phyloP scores from a whole-genome alignment of 768 basidiomycete genomes.

The Suillus subalutaceus region DNA sequence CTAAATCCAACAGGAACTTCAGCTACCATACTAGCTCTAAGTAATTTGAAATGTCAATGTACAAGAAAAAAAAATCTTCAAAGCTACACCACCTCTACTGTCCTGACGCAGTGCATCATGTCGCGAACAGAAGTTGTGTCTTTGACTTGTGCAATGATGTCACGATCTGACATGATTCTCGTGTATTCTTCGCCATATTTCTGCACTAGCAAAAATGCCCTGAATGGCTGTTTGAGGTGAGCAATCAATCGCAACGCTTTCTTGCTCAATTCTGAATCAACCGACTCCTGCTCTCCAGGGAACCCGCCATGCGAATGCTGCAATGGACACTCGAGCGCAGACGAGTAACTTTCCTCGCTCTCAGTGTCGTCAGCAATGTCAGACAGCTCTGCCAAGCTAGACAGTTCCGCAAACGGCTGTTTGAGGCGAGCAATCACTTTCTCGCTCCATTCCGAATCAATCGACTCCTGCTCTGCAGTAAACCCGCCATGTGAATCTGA shows the following conservation, averaged over 20 bases:
- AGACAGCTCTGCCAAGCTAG: no score
- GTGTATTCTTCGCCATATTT: neutral
- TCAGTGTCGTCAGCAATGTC: no score
- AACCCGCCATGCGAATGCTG: neutral
- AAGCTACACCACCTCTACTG: neutral
- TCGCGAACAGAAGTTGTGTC: neutral
- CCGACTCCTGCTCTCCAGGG: neutral
- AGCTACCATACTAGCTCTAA: no score
- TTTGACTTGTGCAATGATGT: neutral
- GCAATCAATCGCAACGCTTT: neutral
- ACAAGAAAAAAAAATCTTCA: no score
- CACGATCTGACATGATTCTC: neutral
- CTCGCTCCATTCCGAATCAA: neutral
- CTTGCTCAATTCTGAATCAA: neutral
- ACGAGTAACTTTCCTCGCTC: no score
- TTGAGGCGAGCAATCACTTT: no score
- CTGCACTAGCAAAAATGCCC: neutral
- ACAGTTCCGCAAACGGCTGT: neutral
- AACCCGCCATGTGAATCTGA: neutral
- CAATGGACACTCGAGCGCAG: no score
- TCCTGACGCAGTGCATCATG: neutral
- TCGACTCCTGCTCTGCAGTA: neutral
- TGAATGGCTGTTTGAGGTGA: neutral
- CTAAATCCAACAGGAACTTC: no score
- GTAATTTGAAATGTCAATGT: no score